Conservation (phyloP, 768 basidiomycete genomes). For the Leccinum pellstonianum region DNA sequence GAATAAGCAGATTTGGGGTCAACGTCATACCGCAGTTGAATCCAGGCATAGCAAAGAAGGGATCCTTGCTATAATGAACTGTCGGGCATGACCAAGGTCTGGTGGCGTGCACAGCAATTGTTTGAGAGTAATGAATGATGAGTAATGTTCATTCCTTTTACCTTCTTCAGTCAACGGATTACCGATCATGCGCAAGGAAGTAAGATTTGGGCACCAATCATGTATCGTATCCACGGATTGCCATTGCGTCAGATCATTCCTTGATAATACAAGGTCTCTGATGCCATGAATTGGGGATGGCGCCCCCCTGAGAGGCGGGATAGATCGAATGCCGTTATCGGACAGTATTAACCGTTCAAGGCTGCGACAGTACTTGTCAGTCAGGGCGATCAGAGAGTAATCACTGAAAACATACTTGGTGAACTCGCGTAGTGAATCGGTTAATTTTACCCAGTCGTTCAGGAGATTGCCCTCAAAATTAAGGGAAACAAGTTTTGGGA, state of each 20-base stretch:
- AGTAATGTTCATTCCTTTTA: slow-evolving; percentile 5
- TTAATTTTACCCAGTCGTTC: slow-evolving; percentile 53
- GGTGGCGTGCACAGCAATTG: slow-evolving; percentile 1
- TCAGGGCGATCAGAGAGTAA: slow-evolving; percentile 6
- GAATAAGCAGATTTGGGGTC: slow-evolving; percentile 2
- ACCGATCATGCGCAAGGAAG: slow-evolving; percentile 56
- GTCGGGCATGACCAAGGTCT: slow-evolving; percentile 49
- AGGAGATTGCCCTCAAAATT: slow-evolving; percentile 74
- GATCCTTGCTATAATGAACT: slow-evolving; percentile 65
- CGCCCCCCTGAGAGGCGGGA: slow-evolving; percentile 35
- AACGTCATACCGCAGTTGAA: slow-evolving; percentile 52
- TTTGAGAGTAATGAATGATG: background rate
- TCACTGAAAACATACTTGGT: slow-evolving; percentile 37
- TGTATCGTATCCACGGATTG: slow-evolving; percentile 60
- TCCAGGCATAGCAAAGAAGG: slow-evolving; percentile 64
- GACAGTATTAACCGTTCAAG: slow-evolving; percentile 65
- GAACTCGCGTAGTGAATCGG: slow-evolving; percentile 43
- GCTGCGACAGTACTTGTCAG: slow-evolving; percentile 29
- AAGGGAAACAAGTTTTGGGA: slow-evolving; percentile 44
- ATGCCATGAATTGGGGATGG: slow-evolving; percentile 37
- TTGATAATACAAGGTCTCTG: slow-evolving; percentile 61
- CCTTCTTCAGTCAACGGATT: slow-evolving; percentile 65
- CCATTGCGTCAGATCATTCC: slow-evolving; percentile 62
- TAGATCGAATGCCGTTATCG: slow-evolving; percentile 53
- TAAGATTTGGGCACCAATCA: slow-evolving; percentile 66